A percentile compares a stretch with the other conserved stretches of the same genome.
These are phyloP conservation scores for Collariella sp. DNA, from an alignment of 495 filamentous ascomycete species.

Conservation along the genomic window DNA sequence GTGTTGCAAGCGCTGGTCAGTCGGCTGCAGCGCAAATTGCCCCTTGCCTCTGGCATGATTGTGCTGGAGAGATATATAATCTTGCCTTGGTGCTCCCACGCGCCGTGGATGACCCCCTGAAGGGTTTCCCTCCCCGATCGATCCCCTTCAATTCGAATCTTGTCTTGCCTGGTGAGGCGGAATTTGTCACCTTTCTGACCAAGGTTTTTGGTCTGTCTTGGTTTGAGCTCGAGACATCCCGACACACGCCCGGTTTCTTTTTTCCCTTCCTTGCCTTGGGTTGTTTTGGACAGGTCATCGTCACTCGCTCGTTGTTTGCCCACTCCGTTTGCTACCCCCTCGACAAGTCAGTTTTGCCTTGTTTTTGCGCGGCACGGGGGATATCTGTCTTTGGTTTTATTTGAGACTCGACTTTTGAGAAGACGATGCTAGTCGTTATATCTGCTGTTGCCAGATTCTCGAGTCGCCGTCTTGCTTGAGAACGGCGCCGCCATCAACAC, in stretches of 20 bases:
- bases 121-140: not conserved
- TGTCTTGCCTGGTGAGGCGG: not conserved
- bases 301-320: not conserved
- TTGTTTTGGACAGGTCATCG: not conserved
- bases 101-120: not conserved
- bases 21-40: no score
- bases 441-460: not conserved
- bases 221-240: not conserved
- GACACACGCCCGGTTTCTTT: not conserved
- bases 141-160: not conserved
- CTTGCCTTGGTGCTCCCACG: not conserved
- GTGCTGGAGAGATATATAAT: conserved; percentile 1
- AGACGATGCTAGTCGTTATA: conserved; percentile 17
- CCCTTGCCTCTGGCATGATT: not conserved
- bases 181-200: not conserved
- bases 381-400: not conserved
- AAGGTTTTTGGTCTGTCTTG: not conserved
- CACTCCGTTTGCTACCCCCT: not conserved
- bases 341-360: not conserved
- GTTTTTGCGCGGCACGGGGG: not conserved
- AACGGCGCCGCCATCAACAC: not conserved
- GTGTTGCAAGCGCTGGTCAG: not conserved
- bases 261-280: not conserved
- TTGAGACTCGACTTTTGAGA: not conserved
- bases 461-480: not conserved